These are phyloP conservation scores for Zea mays DNA, from an alignment of 176 grass and related monocot species.

Conservation along the genomic window DNA sequence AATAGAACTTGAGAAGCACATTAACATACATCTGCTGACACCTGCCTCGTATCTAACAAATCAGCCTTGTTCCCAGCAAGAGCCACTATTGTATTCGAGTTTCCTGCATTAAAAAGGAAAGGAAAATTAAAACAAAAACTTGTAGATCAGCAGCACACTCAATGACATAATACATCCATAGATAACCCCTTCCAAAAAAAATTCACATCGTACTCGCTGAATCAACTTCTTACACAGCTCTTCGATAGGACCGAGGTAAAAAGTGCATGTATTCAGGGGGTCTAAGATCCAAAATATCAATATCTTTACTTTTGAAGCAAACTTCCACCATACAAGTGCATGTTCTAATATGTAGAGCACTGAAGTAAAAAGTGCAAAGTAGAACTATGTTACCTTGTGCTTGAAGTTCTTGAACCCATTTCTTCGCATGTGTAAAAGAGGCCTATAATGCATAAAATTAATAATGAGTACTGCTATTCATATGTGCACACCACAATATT, in stretches of 20 bases:
- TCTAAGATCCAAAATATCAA: neutral
- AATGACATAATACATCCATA: neutral
- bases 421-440: conserved; percentile 77
- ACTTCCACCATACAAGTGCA: neutral
- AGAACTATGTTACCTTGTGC: conserved; percentile 61
- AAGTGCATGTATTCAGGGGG: too few relatives aligned
- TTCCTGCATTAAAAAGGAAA: conserved; percentile 53
- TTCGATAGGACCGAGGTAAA: neutral
- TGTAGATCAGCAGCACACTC: neutral
- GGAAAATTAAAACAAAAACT: conserved; percentile 1
- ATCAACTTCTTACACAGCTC: conserved; percentile 1
- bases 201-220: neutral
- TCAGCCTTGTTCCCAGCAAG: conserved; percentile 98
- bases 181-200: neutral
- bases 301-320: conserved; percentile 1
- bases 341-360: conserved; percentile 17
- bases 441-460: conserved; percentile 50
- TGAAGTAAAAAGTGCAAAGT: neutral
- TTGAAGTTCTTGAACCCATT: conserved; percentile 98
- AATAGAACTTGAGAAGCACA: conserved; percentile 18
- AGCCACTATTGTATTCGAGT: conserved; percentile 80
- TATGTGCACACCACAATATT: neutral
- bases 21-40: conserved; percentile 64
- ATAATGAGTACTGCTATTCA: neutral
- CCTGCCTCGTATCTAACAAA: conserved; percentile 71